Conservation (phyloP, 176 grass and related monocot genomes). For the Ensete ventricosum region DNA sequence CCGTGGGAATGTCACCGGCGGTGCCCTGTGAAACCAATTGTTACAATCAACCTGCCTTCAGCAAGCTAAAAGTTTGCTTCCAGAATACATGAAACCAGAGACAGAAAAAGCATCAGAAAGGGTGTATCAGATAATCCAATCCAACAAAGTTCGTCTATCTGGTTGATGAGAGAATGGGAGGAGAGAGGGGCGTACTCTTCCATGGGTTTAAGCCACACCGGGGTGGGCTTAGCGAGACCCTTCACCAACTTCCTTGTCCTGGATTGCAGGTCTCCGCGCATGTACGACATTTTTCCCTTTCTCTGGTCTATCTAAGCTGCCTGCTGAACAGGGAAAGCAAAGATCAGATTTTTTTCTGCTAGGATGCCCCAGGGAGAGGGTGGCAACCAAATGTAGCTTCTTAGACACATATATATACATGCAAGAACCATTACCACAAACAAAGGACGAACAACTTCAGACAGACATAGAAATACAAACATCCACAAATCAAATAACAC, state of each 20-base stretch:
- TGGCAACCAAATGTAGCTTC: not conserved
- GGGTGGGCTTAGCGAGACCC: slow-evolving; percentile 52
- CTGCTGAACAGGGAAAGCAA: not conserved
- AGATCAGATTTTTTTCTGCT: no score
- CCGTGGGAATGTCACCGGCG: slow-evolving; percentile 60
- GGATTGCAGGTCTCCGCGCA: slow-evolving; percentile 56
- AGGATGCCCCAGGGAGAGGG: no score
- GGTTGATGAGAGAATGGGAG: not conserved
- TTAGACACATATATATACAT: not conserved
- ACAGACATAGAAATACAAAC: not conserved
- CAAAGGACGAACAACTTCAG: not conserved
- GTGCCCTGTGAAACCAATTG: slow-evolving; percentile 26
- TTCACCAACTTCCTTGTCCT: slow-evolving; percentile 76
- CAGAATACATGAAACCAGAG: not conserved
- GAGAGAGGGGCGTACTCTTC: slow-evolving; percentile 35
- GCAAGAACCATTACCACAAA: not conserved
- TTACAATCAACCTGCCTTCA: not conserved
- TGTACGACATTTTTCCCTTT: slow-evolving; percentile 58
- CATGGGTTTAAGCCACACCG: slow-evolving; percentile 86
- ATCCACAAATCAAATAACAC: not conserved
- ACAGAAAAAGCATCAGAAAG: not conserved
- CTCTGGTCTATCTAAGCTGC: not conserved
- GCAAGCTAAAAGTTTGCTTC: not conserved
- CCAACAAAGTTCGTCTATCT: not conserved
- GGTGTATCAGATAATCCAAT: not conserved